Evolutionary conservation across 1,284 basidiomycete species (phyloP).

Genomic region (Vanrija pseudolonga): DNA sequence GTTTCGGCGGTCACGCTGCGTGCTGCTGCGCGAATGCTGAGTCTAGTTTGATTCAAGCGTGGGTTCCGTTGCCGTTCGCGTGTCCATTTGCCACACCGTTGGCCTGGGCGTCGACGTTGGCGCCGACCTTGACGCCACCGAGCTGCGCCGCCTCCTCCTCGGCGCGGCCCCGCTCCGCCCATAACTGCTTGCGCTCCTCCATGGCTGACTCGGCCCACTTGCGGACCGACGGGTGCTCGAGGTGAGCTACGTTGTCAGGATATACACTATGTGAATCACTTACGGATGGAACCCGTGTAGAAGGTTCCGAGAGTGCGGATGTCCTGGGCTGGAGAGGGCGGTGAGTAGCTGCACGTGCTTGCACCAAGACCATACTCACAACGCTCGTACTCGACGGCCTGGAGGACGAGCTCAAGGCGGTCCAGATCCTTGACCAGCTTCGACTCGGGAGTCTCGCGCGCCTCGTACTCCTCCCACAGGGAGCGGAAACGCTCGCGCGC

Average conservation of each 20-base stretch:
- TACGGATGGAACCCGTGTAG: slow-evolving; percentile 46
- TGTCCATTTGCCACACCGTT: background rate
- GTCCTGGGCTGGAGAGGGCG: slow-evolving; percentile 35
- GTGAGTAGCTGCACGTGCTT: too few species aligned
- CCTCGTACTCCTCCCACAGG: slow-evolving; percentile 93
- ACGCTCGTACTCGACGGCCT: slow-evolving; percentile 56
- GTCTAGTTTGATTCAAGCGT: background rate
- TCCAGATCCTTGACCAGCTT: slow-evolving; percentile 93
- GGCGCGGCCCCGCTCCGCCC: slow-evolving; percentile 36
- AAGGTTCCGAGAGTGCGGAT: slow-evolving; percentile 43
- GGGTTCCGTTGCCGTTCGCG: background rate
- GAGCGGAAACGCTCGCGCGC: slow-evolving; percentile 72
- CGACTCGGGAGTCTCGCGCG: slow-evolving; percentile 72
- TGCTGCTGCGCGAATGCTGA: background rate
- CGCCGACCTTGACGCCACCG: slow-evolving; percentile 21
- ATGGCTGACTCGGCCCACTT: slow-evolving; percentile 68
- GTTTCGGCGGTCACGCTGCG: background rate
- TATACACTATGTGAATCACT: slow-evolving; percentile 2
- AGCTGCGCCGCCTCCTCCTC: slow-evolving; percentile 36
- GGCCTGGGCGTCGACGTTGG: slow-evolving; percentile 4
- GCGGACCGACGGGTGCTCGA: slow-evolving; percentile 72
- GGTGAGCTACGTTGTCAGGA: slow-evolving; percentile 32
- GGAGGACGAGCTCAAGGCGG: slow-evolving; percentile 82
- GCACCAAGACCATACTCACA: slow-evolving; percentile 35
- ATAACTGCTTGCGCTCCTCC: slow-evolving; percentile 53